phyloP scores from a whole-genome alignment of 2,329 filamentous ascomycete species.

The Aspergillus sp. region DNA sequence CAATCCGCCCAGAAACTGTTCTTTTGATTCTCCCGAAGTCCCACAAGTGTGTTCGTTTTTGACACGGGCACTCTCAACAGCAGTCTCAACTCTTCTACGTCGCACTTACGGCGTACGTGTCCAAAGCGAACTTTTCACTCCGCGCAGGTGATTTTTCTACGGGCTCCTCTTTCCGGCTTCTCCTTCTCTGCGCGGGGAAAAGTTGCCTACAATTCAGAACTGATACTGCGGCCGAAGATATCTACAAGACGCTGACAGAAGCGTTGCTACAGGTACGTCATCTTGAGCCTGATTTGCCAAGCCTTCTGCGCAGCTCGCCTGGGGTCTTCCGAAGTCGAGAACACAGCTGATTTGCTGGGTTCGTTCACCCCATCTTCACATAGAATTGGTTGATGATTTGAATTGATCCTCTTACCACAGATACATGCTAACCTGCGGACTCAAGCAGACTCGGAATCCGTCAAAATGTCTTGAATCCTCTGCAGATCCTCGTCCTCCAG shows the following conservation, averaged over 20 bases:
- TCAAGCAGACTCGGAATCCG: background rate
- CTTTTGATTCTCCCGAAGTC: too few species aligned
- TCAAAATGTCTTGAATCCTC: background rate
- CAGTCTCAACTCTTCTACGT: background rate
- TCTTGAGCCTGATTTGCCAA: too few species aligned
- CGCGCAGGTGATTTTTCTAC: background rate
- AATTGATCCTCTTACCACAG: background rate
- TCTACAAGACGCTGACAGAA: too few species aligned
- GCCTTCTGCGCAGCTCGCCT: too few species aligned
- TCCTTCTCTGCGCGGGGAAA: background rate
- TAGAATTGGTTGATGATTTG: background rate
- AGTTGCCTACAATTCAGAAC: background rate
- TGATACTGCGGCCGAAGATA: too few species aligned
- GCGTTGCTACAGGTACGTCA: too few species aligned
- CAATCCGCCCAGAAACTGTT: background rate
- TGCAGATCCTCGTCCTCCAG: background rate
- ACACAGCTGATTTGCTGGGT: too few species aligned
- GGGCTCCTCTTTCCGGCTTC: background rate
- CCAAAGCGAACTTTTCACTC: background rate
- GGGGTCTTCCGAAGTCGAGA: too few species aligned
- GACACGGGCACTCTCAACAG: background rate
- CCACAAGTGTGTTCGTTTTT: background rate
- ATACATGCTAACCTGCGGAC: background rate
- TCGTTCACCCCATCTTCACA: background rate
- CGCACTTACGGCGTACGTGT: background rate